phyloP scores from a whole-genome alignment of 2,329 filamentous ascomycete species.

The Fusarium torulosum region DNA sequence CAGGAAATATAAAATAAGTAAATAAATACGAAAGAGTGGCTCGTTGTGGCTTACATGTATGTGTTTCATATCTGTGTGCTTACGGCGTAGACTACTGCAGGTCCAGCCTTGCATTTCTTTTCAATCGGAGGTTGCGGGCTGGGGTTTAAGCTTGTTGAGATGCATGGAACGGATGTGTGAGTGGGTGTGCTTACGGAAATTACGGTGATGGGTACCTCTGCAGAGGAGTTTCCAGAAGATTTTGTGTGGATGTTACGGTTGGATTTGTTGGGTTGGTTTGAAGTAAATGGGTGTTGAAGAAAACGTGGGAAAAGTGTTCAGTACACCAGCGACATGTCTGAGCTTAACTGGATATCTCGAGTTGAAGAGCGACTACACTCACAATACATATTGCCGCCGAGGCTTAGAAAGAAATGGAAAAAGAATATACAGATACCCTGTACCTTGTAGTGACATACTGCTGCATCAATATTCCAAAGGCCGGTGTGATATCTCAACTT shows the following conservation, averaged over 20 bases:
- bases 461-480: not conserved
- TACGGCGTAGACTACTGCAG: slow-evolving; percentile 38
- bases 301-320: not conserved
- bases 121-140: not conserved
- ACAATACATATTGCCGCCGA: not conserved
- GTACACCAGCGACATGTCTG: not conserved
- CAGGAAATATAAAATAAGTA: too few relatives aligned
- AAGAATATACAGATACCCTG: not conserved
- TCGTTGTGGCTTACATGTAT: slow-evolving; percentile 22
- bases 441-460: not conserved
- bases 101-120: slow-evolving; percentile 21
- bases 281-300: not conserved
- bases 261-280: not conserved
- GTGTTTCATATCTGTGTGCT: slow-evolving; percentile 4
- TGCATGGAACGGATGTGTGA: not conserved
- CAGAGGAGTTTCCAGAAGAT: not conserved
- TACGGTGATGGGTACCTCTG: not conserved
- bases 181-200: not conserved
- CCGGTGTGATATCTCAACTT: not conserved
- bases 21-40: not conserved
- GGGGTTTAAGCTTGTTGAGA: not conserved
- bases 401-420: not conserved
- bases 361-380: not conserved
- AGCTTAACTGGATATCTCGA: not conserved
- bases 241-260: too few relatives aligned